Evolutionary conservation across 768 basidiomycete genomes (phyloP).

Genomic region (Calocybe cyanea): DNA sequence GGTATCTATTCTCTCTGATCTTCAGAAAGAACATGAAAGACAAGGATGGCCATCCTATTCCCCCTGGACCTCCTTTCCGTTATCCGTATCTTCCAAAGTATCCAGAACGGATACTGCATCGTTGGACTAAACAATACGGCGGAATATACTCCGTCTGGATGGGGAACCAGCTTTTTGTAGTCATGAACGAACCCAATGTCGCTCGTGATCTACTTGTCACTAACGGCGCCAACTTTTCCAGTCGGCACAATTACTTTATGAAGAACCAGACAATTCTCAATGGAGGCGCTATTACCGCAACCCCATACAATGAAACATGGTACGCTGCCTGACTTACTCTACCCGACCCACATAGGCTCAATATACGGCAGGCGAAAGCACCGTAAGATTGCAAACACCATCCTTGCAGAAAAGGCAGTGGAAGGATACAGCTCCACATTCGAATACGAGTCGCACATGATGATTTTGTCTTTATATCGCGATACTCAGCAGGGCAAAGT

Average conservation of each 20-base stretch:
- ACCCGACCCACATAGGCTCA: no score
- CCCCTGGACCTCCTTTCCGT: conserved; percentile 25
- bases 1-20: no score
- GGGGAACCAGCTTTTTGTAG: conserved; percentile 34
- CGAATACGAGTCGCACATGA: conserved; percentile 35
- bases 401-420: conserved; percentile 31
- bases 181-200: conserved; percentile 29
- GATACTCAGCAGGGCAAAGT: conserved; percentile 24
- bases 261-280: conserved; percentile 31
- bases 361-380: conserved; percentile 31
- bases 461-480: conserved; percentile 33
- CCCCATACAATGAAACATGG: conserved; percentile 30
- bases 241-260: conserved; percentile 30
- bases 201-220: conserved; percentile 31
- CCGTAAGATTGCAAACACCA: conserved; percentile 32
- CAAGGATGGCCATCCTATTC: conserved; percentile 19
- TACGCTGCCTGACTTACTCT: conserved; percentile 16
- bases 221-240: conserved; percentile 32
- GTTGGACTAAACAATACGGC: conserved; percentile 31
- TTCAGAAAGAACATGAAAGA: conserved; percentile 15
- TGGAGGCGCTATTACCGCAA: conserved; percentile 30
- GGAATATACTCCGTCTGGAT: conserved; percentile 33
- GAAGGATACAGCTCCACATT: conserved; percentile 29
- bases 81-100: conserved; percentile 30
- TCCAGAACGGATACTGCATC: conserved; percentile 28